A percentile compares a stretch with the other conserved stretches of the same genome.
Evolutionary conservation across 768 basidiomycete species (phyloP).

Genomic region (Leucocoprinus birnbaumii): DNA sequence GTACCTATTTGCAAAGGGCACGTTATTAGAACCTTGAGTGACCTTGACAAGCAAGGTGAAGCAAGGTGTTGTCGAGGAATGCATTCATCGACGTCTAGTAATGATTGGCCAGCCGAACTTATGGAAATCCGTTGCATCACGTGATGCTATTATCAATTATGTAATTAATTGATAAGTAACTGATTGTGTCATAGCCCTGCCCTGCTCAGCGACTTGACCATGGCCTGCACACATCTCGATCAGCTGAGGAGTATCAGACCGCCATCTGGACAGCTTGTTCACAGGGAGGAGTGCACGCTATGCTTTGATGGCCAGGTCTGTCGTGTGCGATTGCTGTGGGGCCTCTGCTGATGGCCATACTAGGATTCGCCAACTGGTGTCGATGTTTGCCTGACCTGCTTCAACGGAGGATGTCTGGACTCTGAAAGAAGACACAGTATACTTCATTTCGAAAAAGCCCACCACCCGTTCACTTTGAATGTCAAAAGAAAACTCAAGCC

Average conservation of each 20-base stretch:
- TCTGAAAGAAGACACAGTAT: slow-evolving; percentile 65
- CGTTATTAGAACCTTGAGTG: too few relatives aligned
- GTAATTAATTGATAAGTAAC: neutral
- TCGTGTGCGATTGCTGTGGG: neutral
- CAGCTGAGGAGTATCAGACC: slow-evolving; percentile 46
- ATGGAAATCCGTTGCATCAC: too few relatives aligned
- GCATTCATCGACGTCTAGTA: too few relatives aligned
- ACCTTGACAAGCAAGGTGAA: too few relatives aligned
- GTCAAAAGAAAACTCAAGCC: slow-evolving; percentile 72
- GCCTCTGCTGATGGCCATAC: neutral
- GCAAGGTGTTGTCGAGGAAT: too few relatives aligned
- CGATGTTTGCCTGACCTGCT: slow-evolving; percentile 89
- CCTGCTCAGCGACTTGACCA: slow-evolving; percentile 13
- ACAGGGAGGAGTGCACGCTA: slow-evolving; percentile 94
- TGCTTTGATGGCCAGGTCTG: slow-evolving; percentile 92
- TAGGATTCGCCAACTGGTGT: slow-evolving; percentile 76
- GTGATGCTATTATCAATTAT: neutral
- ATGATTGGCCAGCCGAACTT: too few relatives aligned
- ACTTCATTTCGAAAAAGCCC: slow-evolving; percentile 68
- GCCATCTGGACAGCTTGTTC: slow-evolving; percentile 69
- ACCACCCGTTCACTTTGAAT: slow-evolving; percentile 78
- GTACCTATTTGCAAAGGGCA: too few relatives aligned
- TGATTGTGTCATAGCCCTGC: neutral
- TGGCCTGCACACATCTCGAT: slow-evolving; percentile 54
- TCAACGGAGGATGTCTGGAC: slow-evolving; percentile 87